These are phyloP conservation scores for Cryptosporidium ubiquitum DNA, from an alignment of 169 alveolate genomes.

Conservation along the genomic window DNA sequence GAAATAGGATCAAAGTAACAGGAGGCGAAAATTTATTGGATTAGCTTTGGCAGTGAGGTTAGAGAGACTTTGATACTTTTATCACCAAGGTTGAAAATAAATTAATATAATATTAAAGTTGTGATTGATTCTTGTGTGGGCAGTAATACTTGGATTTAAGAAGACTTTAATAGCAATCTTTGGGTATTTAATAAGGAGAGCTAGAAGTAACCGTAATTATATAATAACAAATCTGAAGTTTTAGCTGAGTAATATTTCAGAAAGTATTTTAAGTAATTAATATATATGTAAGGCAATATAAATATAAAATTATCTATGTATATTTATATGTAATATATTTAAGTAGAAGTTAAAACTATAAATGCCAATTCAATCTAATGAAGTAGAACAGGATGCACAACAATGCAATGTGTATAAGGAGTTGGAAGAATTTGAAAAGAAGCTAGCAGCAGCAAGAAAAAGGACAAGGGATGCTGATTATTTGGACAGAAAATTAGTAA, in stretches of 20 bases:
- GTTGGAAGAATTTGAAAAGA: conserved; percentile 36
- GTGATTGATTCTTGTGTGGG: background rate
- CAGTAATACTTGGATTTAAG: background rate
- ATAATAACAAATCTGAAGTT: background rate
- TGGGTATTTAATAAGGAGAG: background rate
- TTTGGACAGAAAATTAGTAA: conserved; percentile 56
- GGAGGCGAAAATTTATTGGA: background rate
- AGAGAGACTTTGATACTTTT: too few species aligned
- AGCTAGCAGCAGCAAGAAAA: conserved; percentile 27
- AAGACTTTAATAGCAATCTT: too few species aligned
- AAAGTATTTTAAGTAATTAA: too few species aligned
- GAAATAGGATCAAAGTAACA: background rate
- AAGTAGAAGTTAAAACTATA: background rate
- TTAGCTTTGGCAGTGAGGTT: background rate
- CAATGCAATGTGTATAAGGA: background rate
- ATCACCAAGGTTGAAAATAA: background rate
- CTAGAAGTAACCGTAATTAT: background rate
- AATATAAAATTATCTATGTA: too few species aligned
- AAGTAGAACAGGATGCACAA: background rate
- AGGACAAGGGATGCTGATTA: conserved; percentile 62
- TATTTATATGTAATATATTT: background rate
- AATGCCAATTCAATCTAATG: background rate
- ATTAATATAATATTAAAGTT: background rate
- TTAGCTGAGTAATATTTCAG: background rate
- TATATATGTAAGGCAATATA: too few species aligned